Percentiles rank a stretch among this genome's conserved stretches.
These are phyloP conservation scores for Verticillium klebahnii DNA, from an alignment of 2,329 filamentous ascomycete species.

Conservation along the genomic window DNA sequence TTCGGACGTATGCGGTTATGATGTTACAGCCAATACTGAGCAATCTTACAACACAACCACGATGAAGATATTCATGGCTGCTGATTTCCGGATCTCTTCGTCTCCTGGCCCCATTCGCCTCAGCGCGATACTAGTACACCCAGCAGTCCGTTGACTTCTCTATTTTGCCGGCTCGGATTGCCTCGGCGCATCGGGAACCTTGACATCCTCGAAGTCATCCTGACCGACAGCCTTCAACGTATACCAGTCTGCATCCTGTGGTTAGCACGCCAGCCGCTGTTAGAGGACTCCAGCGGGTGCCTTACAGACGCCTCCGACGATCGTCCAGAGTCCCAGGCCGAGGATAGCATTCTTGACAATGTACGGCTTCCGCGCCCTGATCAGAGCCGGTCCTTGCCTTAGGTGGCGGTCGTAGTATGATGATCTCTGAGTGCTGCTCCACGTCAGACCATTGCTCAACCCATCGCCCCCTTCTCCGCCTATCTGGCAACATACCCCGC, in stretches of 20 bases:
- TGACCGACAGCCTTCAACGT: slow-evolving; percentile 83
- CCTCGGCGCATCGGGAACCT: slow-evolving; percentile 71
- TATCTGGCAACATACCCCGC: neutral
- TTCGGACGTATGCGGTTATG: neutral
- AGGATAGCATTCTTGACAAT: slow-evolving; percentile 84
- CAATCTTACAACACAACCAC: neutral
- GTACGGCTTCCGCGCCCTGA: slow-evolving; percentile 88
- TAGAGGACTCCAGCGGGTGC: slow-evolving; percentile 17
- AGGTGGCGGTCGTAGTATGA: slow-evolving; percentile 91
- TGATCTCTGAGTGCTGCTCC: slow-evolving; percentile 17
- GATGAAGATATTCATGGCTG: neutral
- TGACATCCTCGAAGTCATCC: slow-evolving; percentile 94
- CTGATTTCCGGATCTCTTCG: neutral
- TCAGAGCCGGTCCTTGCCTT: slow-evolving; percentile 80
- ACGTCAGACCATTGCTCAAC: slow-evolving; percentile 8
- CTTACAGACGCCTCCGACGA: slow-evolving; percentile 87
- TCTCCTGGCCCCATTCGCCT: neutral
- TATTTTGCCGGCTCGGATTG: slow-evolving; percentile 36
- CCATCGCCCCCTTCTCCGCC: neutral
- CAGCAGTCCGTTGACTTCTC: neutral
- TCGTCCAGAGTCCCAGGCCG: slow-evolving; percentile 67
- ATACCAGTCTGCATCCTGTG: slow-evolving; percentile 44
- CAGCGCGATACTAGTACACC: neutral
- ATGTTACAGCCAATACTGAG: neutral
- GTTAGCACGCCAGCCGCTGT: neutral